These are phyloP conservation scores for Takashimella tepidaria DNA, from an alignment of 1,284 basidiomycete species.

Conservation along the genomic window DNA sequence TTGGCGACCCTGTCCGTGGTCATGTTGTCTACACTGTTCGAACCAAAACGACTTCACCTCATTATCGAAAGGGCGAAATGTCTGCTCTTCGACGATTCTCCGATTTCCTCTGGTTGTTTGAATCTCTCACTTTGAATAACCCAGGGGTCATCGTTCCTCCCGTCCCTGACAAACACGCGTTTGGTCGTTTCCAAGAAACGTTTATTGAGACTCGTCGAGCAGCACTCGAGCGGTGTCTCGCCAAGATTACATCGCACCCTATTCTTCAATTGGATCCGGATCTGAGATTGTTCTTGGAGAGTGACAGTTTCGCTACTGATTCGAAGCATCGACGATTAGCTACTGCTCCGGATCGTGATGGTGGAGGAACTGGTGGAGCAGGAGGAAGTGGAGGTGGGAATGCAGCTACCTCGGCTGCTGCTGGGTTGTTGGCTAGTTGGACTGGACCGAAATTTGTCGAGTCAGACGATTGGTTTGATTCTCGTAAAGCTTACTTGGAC, in stretches of 20 bases:
- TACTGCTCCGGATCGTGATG: conserved; percentile 9
- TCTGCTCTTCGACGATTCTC: conserved; percentile 91
- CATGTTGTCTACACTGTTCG: conserved; percentile 94
- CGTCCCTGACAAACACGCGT: conserved; percentile 89
- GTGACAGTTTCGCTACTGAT: conserved; percentile 75
- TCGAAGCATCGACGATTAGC: conserved; percentile 50
- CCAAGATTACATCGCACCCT: conserved; percentile 82
- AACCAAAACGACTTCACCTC: conserved; percentile 77
- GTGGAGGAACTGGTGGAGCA: not conserved
- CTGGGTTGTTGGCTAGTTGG: conserved; percentile 69
- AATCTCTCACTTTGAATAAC: conserved; percentile 82
- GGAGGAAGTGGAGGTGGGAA: not conserved
- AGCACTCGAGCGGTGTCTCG: conserved; percentile 82
- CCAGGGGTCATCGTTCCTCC: conserved; percentile 96
- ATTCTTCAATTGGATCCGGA: conserved; percentile 77
- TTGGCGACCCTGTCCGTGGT: conserved; percentile 83
- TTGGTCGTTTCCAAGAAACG: conserved; percentile 78
- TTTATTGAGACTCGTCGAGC: conserved; percentile 79
- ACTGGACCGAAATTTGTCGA: conserved; percentile 83
- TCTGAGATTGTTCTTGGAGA: conserved; percentile 79
- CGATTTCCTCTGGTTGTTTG: conserved; percentile 96
- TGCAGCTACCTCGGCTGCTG: conserved; percentile 2
- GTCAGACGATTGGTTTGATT: conserved; percentile 96
- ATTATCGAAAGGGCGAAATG: conserved; percentile 73
- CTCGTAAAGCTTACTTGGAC: conserved; percentile 78